Evolutionary conservation across 1,284 basidiomycete genomes (phyloP), one percentile per base, ranked within the genome.

Genomic region (Vanrija humicola): DNA sequence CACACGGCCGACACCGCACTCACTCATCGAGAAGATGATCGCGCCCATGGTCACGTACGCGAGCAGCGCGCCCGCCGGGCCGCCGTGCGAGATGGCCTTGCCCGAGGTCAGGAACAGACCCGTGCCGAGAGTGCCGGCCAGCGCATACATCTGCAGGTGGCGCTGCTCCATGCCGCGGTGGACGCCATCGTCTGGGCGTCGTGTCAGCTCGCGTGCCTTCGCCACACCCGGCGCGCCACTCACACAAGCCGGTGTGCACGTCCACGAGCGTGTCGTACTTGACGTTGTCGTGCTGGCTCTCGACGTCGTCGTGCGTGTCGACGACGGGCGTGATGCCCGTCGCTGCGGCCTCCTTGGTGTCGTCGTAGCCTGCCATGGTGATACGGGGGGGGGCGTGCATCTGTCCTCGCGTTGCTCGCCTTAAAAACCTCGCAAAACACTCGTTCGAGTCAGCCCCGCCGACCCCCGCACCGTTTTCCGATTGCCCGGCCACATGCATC

Each of bases 31-130:
- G 42, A 59, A 67, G 5, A 50, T 58, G 39, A 67, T 63, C 0
- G 61, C 58, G 12, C 65, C 65, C 14, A 50, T 48, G 14, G 57
- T n/a, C 5, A 57, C 38, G 43, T 58, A 69, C 2, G 63, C 61
- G 15, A 69, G 50, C 6, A 69, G 44, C 0, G 78, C 71, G 46
- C 77, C 77, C 16, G 74, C 65, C 3, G 79, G 80, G 14, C 79
- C 80, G 47, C 76, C 79, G 18, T 68, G 65, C 15, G 72, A 64
- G 18, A 82, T 68, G 9, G 77, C 75, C 51, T 80, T 77, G 19
- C 89, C 90, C 14, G 86, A 85, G 59, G 88, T 88, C 43, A 92
- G 79, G 79, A 93, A 92, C 19, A 90, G 79, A 69, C 88, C 88
- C 1, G 87, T 89, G 43, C 70, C 70, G 43, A 74, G 60, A 1